phyloP scores from a whole-genome alignment of 2,329 filamentous ascomycete genomes.

The Elsinoe perseae region DNA sequence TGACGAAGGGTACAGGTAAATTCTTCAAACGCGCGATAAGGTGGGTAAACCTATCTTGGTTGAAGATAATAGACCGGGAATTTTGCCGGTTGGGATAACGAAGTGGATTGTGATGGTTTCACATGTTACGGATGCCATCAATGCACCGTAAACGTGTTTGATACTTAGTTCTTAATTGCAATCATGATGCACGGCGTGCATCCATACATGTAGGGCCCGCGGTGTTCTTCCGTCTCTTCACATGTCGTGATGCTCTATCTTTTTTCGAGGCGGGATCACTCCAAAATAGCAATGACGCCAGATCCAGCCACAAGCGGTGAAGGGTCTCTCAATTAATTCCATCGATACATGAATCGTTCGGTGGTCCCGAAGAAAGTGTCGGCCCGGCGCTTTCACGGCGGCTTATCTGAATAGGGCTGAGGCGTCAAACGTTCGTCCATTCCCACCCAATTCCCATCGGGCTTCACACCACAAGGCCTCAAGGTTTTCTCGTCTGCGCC shows the following conservation, averaged over 20 bases:
- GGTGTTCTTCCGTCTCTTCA: not conserved
- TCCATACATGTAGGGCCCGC: not conserved
- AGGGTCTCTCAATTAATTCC: not conserved
- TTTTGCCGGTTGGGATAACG: conserved; percentile 10
- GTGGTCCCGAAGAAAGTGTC: not conserved
- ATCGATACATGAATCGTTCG: not conserved
- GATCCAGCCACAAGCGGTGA: not conserved
- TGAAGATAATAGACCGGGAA: conserved; percentile 14
- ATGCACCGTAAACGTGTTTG: not conserved
- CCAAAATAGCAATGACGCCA: conserved; percentile 1
- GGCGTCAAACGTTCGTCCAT: not conserved
- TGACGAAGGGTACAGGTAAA: conserved; percentile 5
- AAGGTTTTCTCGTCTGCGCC: not conserved
- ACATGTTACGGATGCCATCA: conserved; percentile 2
- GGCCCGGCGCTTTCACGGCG: conserved; percentile 8
- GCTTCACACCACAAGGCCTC: not conserved
- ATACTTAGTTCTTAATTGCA: not conserved
- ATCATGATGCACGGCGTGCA: not conserved
- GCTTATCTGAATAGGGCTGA: conserved; percentile 12
- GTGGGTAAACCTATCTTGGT: conserved; percentile 4
- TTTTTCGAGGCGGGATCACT: not conserved
- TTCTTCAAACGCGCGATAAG: conserved; percentile 7
- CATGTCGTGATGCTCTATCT: not conserved
- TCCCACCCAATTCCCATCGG: conserved; percentile 10
- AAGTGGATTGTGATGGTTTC: conserved; percentile 4